These are phyloP conservation scores for Globisporangium takayamanum DNA, from an alignment of 352 stramenopile species.

Conservation along the genomic window DNA sequence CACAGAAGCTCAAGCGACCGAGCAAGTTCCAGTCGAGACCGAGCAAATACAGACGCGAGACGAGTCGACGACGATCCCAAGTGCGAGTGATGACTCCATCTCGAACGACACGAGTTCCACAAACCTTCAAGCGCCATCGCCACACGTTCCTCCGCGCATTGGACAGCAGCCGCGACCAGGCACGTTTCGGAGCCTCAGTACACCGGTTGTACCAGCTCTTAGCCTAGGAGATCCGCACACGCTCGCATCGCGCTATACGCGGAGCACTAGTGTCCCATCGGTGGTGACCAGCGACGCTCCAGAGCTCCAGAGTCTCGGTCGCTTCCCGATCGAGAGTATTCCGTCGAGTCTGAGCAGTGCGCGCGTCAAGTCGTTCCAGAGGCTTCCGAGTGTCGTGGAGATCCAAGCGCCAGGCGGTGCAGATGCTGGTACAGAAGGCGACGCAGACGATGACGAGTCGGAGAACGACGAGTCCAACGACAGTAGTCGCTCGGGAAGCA, in stretches of 20 bases:
- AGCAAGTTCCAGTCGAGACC: background rate
- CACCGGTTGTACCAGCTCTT: constrained; percentile 8
- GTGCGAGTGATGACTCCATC: too few species aligned
- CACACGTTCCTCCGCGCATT: background rate
- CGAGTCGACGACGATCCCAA: background rate
- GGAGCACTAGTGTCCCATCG: constrained; percentile 21
- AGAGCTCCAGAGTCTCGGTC: constrained; percentile 1
- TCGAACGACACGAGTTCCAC: background rate
- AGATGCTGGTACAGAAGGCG: background rate
- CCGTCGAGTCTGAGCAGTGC: background rate
- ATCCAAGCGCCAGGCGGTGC: constrained; percentile 11
- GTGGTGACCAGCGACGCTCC: constrained; percentile 8
- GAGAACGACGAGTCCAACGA: constrained; percentile 15
- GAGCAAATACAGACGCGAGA: background rate
- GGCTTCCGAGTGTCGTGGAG: constrained; percentile 16
- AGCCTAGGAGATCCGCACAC: background rate
- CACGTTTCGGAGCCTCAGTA: constrained; percentile 21
- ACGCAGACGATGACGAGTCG: constrained; percentile 3
- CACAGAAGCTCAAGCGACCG: background rate
- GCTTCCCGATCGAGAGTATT: constrained; percentile 5
- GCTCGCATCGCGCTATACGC: constrained; percentile 3
- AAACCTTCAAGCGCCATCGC: background rate
- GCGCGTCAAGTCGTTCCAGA: constrained; percentile 7
- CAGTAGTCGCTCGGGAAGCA: background rate
- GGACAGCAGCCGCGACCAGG: background rate